phyloP scores from a whole-genome alignment of 257 asterid genomes.

The Jacaranda mimosifolia region DNA sequence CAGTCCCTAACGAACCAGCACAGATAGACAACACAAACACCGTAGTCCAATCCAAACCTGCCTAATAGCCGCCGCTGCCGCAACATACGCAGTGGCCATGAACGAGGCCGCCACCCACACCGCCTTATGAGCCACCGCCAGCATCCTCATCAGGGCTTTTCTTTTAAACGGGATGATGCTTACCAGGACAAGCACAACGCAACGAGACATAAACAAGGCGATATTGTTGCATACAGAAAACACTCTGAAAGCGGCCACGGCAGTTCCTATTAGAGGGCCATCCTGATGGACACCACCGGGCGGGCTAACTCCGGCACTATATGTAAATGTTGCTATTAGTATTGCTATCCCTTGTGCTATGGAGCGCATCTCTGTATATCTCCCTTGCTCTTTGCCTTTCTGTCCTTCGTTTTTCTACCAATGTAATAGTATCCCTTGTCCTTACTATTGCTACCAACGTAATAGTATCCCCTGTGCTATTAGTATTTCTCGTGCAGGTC shows the following conservation, averaged over 20 bases:
- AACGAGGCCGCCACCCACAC: neutral
- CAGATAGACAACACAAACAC: neutral
- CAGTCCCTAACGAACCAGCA: no score
- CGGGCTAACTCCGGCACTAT: neutral
- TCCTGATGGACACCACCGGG: no score
- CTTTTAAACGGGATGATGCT: neutral
- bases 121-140: neutral
- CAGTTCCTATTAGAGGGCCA: no score
- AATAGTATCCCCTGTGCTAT: no score
- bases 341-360: slow-evolving; percentile 17
- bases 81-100: slow-evolving; percentile 12
- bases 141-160: neutral
- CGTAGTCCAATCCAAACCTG: neutral
- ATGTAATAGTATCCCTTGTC: no score
- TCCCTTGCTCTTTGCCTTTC: no score
- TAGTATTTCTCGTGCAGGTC: no score
- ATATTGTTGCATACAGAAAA: slow-evolving; percentile 18
- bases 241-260: neutral
- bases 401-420: no score
- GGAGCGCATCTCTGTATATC: neutral
- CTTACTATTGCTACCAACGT: no score
- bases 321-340: neutral
- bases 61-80: neutral
- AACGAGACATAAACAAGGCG: neutral
- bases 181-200: neutral